These are phyloP conservation scores for Obelidium mucronatum DNA, from an alignment of 192 early-diverging fungal species.

Conservation along the genomic window DNA sequence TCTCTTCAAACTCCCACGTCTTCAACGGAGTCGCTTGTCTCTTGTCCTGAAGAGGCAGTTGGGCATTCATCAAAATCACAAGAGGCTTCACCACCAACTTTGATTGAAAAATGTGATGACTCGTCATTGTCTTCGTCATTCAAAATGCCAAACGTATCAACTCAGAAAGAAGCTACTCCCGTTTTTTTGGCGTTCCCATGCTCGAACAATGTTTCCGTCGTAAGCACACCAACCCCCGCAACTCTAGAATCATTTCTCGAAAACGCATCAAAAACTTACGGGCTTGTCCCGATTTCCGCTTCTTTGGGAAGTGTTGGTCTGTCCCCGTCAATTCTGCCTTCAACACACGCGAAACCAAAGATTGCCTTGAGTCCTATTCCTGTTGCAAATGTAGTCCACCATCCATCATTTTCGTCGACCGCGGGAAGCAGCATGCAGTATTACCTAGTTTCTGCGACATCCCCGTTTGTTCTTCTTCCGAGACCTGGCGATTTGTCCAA, in stretches of 20 bases:
- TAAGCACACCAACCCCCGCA: not conserved
- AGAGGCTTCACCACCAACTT: too few species aligned
- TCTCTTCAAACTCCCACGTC: not conserved
- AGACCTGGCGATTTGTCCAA: not conserved
- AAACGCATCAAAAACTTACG: not conserved
- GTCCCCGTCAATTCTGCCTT: not conserved
- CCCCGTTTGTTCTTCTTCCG: not conserved
- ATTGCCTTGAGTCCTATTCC: too few species aligned
- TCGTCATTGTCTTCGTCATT: too few species aligned
- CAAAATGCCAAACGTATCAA: too few species aligned
- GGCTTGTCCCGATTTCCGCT: not conserved
- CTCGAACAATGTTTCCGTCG: too few species aligned
- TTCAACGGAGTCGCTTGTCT: not conserved
- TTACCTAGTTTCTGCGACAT: not conserved
- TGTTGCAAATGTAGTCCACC: too few species aligned
- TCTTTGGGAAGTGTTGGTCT: not conserved
- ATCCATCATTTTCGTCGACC: too few species aligned
- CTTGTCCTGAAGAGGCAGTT: not conserved
- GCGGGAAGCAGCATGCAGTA: not conserved
- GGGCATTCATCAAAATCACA: not conserved
- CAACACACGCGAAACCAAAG: too few species aligned
- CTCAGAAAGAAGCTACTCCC: too few species aligned
- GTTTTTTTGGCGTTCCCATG: too few species aligned
- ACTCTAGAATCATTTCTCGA: not conserved
- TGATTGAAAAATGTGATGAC: too few species aligned